Evolutionary conservation across 163 green algal genomes (phyloP).

Genomic region (Picocystis sp.): DNA sequence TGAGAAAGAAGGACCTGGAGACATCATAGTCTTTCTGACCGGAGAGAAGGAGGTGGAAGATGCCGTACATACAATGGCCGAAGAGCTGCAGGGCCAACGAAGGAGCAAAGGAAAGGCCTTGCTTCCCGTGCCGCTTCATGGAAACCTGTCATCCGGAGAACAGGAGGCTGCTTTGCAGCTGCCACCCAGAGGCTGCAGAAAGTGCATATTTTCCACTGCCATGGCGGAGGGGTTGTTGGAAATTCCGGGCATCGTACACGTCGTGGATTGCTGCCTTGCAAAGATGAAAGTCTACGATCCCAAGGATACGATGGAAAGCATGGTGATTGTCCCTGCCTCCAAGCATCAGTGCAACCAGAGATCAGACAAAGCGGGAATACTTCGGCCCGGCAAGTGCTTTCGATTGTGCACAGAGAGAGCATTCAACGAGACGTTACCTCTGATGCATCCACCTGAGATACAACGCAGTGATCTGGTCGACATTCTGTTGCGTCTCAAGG

Average conservation of each 20-base stretch:
- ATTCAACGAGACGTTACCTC: constrained; percentile 5
- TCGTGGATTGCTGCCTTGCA: constrained; percentile 76
- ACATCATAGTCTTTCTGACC: constrained; percentile 84
- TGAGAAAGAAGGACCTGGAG: constrained; percentile 52
- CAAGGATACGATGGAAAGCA: constrained; percentile 32
- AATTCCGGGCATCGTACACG: constrained; percentile 43
- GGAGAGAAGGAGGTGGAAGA: constrained; percentile 30
- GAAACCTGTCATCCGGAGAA: constrained; percentile 15
- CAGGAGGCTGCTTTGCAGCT: constrained; percentile 51
- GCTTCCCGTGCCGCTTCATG: constrained; percentile 21
- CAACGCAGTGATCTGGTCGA: constrained; percentile 59
- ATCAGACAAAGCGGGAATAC: constrained; percentile 64
- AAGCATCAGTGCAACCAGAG: constrained; percentile 43
- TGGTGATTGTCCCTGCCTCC: constrained; percentile 56
- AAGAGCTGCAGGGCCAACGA: constrained; percentile 8
- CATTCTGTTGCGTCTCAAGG: constrained; percentile 47
- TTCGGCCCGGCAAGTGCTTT: constrained; percentile 64
- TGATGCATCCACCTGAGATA: constrained; percentile 59
- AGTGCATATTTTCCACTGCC: constrained; percentile 81
- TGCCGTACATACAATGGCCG: constrained; percentile 7
- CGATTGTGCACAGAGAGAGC: constrained; percentile 51
- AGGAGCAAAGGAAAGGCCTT: neutral
- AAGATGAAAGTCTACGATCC: constrained; percentile 75
- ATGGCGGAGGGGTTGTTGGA: constrained; percentile 47
- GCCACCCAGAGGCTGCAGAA: constrained; percentile 47